Percentiles rank a stretch among this genome's conserved stretches.
Conservation (phyloP, 192 early-diverging fungal species). For the Coemansia nantahalensis region DNA sequence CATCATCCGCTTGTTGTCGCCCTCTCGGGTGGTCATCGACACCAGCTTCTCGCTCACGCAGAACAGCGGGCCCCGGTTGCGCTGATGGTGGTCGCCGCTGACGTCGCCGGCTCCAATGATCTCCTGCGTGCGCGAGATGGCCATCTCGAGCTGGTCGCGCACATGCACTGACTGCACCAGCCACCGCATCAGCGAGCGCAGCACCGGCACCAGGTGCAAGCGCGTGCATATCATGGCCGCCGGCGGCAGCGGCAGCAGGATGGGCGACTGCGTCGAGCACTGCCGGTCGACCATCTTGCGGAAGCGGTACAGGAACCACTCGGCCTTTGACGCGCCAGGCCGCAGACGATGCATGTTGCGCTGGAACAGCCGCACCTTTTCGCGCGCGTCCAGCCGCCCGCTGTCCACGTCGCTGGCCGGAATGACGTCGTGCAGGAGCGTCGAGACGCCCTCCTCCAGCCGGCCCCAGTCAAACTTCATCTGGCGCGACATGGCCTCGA, state of each 20-base stretch:
- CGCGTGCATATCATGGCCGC: conserved; percentile 32
- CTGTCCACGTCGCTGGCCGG: background rate
- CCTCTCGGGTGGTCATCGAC: conserved; percentile 11
- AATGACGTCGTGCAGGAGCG: conserved; percentile 2
- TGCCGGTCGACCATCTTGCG: conserved; percentile 24
- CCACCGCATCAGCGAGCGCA: conserved; percentile 52
- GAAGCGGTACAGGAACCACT: conserved; percentile 27
- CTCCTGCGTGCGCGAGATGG: conserved; percentile 35
- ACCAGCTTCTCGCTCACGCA: conserved; percentile 44
- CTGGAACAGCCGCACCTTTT: conserved; percentile 29
- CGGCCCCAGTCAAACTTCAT: conserved; percentile 39
- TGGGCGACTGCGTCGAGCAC: conserved; percentile 27
- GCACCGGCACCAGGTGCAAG: conserved; percentile 28
- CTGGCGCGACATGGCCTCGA: conserved; percentile 34
- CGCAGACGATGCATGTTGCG: conserved; percentile 35
- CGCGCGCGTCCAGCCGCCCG: background rate
- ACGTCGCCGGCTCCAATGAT: conserved; percentile 4
- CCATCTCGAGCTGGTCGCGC: conserved; percentile 39
- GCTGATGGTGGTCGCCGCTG: background rate
- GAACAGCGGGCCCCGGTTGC: conserved; percentile 22
- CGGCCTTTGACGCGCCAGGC: conserved; percentile 26
- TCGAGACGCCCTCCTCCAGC: conserved; percentile 24
- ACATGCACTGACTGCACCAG: conserved; percentile 43
- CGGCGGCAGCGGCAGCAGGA: conserved; percentile 37
- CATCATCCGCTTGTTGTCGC: conserved; percentile 25